Base-by-base conservation (phyloP, 495 filamentous ascomycete genomes). In the Sporormia fimetaria region DNA sequence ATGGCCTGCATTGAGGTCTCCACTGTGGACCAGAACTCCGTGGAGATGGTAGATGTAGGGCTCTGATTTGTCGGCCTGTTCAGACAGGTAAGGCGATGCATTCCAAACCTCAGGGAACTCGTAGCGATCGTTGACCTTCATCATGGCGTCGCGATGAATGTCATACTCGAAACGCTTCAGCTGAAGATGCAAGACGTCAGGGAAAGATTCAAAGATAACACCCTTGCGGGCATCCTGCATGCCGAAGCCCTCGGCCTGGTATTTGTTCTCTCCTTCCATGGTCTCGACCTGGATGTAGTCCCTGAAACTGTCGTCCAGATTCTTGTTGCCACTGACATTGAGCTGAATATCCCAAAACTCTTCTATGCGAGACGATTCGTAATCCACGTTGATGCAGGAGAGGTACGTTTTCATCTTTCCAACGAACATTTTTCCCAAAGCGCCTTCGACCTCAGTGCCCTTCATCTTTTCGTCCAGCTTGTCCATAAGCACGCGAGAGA, bases 291-390 rank as follows among this genome's bases (percentile, higher is more conserved):
- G 77, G 42, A 95, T 81, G 60, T 96, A 99, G 58, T 96, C 86
- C 51, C 76, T 81, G 67, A 99, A 95, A 52, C 87, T 94, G 40
- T 93, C 86, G 42, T 93, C 80, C 42, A 99, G 65, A 38, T 81
- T 88, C 63, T 83, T 85, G 67, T 92, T 92, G 21, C 85, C 85
- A 46, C 82, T 79, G 29, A 99, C 90, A 44, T 96, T 99, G 47
- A 99, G 75, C 56, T 96, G 90, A 36, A 99, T 81, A 58, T 99
- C 90, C 90, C 90, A 99, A 60, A 94, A 99, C 44, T 96, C 92
- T 63, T 99, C 92, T 33, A 87, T 68, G 33, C 87, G 76, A 22
- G 85, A 92, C 5, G 87, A 94, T 60, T 94, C 85, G 62, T 92
- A 99, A 34, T 88, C 80, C 40, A 99, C 90, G 59, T 99, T 87